A percentile compares a stretch with the other conserved stretches of the same genome.
These are phyloP conservation scores for Quercus tomentella DNA, from an alignment of 331 rosid genomes.

Conservation along the genomic window DNA sequence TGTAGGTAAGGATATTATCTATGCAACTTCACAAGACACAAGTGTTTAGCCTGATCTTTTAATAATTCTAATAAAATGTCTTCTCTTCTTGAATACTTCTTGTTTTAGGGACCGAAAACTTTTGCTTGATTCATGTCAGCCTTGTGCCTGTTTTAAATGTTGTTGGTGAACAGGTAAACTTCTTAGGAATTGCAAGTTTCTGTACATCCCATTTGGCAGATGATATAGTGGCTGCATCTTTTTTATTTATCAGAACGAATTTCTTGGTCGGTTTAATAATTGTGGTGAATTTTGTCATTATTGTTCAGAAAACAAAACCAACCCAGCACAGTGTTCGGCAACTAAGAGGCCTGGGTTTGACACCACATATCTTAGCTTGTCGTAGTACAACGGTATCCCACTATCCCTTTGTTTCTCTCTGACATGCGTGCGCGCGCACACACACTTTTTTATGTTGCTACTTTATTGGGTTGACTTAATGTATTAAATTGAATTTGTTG, in stretches of 20 bases:
- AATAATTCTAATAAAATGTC: background rate
- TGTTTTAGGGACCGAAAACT: constrained; percentile 66
- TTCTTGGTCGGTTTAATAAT: background rate
- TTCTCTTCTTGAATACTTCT: constrained; percentile 3
- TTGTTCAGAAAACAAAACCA: constrained; percentile 89
- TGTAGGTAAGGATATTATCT: constrained; percentile 56
- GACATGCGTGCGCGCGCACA: background rate
- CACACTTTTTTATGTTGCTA: background rate
- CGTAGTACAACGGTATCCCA: constrained; percentile 76
- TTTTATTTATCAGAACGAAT: background rate
- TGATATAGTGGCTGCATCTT: constrained; percentile 4
- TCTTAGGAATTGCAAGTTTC: background rate
- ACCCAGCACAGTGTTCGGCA: constrained; percentile 96
- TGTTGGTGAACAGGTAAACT: constrained; percentile 91
- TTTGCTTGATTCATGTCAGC: constrained; percentile 93
- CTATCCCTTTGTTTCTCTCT: constrained; percentile 13
- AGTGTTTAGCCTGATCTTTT: background rate
- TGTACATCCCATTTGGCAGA: background rate
- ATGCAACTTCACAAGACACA: background rate
- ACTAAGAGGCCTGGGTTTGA: constrained; percentile 69
- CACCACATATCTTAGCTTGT: constrained; percentile 81
- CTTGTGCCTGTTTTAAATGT: constrained; percentile 89
- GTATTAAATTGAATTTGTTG: constrained; percentile 1
- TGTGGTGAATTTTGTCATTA: constrained; percentile 6
- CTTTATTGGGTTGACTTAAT: constrained; percentile 17